Conservation (phyloP, 1,284 basidiomycete genomes). For the Coniferiporia weirii region DNA sequence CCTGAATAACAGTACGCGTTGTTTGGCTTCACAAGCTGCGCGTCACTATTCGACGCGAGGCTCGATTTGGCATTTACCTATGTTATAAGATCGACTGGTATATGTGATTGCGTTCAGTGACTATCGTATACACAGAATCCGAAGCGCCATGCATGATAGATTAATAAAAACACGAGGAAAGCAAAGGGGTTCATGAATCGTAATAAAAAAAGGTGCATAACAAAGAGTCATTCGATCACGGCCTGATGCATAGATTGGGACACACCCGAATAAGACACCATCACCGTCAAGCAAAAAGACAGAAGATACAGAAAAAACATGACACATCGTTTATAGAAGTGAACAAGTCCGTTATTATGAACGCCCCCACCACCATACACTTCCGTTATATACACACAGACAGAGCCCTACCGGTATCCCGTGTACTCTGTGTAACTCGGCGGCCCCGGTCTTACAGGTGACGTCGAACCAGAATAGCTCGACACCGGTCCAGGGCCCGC, state of each 20-base stretch:
- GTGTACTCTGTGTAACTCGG: conserved; percentile 18
- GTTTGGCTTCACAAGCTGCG: too few species aligned
- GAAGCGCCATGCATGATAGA: background rate
- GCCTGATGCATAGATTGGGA: background rate
- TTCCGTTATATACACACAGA: conserved; percentile 1
- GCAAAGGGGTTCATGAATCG: background rate
- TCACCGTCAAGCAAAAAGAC: background rate
- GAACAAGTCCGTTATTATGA: conserved; percentile 4
- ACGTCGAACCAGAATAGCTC: conserved; percentile 2
- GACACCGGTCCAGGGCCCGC: background rate
- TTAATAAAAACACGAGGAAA: background rate
- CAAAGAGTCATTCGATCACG: too few species aligned
- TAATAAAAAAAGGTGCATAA: background rate
- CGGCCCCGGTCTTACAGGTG: conserved; percentile 8
- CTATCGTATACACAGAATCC: too few species aligned
- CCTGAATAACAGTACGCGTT: too few species aligned
- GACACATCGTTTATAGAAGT: background rate
- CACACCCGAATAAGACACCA: background rate
- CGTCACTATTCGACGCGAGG: too few species aligned
- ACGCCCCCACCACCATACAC: conserved; percentile 2
- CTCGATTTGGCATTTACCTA: too few species aligned
- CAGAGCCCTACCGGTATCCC: conserved; percentile 10
- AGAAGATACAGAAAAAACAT: background rate
- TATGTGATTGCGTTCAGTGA: too few species aligned
- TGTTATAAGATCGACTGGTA: too few species aligned